Evolutionary conservation across 2,329 filamentous ascomycete species (phyloP).

Genomic region (Fusarium solani-melongenae): DNA sequence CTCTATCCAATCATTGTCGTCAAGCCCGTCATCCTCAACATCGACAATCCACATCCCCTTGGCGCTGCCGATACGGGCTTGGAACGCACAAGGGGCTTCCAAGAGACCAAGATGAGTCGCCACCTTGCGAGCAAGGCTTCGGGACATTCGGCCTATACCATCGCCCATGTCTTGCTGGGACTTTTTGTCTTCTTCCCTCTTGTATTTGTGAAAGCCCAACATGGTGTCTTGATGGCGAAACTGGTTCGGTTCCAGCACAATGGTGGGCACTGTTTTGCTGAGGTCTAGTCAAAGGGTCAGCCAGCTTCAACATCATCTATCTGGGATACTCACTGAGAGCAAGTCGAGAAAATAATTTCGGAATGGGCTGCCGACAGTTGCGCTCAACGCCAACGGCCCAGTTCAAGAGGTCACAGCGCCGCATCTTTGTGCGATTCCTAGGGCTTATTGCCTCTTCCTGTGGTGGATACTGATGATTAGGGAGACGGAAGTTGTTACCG

Average conservation of each 20-base stretch:
- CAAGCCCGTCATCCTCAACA: slow-evolving; percentile 52
- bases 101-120: slow-evolving; percentile 60
- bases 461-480: slow-evolving; percentile 29
- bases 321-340: slow-evolving; percentile 57
- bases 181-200: slow-evolving; percentile 66
- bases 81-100: slow-evolving; percentile 72
- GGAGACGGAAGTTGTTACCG: slow-evolving; percentile 55
- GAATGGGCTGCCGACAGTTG: slow-evolving; percentile 58
- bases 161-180: slow-evolving; percentile 68
- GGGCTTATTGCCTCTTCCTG: slow-evolving; percentile 38
- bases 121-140: slow-evolving; percentile 65
- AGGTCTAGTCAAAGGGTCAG: slow-evolving; percentile 53
- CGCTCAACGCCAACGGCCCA: slow-evolving; percentile 62
- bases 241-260: slow-evolving; percentile 58
- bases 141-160: slow-evolving; percentile 74
- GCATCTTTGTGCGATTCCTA: slow-evolving; percentile 48
- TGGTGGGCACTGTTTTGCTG: slow-evolving; percentile 60
- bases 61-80: slow-evolving; percentile 76
- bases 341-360: slow-evolving; percentile 70
- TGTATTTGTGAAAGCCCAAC: slow-evolving; percentile 52
- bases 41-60: slow-evolving; percentile 82
- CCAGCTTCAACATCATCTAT: neutral
- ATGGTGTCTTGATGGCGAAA: slow-evolving; percentile 48
- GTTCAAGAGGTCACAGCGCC: slow-evolving; percentile 56
- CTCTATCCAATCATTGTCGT: slow-evolving; percentile 70